Conservation (phyloP, 2,329 filamentous ascomycete genomes). For the Onygena corvina region DNA sequence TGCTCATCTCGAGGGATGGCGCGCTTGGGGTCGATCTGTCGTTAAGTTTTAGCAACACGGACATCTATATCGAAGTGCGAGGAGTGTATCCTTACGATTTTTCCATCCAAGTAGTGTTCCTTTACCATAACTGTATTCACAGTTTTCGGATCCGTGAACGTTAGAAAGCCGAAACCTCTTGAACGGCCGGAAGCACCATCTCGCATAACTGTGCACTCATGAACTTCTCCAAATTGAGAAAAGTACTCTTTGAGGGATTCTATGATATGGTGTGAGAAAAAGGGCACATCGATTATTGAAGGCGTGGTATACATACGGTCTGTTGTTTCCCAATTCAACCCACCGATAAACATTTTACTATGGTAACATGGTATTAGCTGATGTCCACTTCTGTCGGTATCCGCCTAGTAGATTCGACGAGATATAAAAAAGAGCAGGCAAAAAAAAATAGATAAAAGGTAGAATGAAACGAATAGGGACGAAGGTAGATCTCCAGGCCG, state of each 20-base stretch:
- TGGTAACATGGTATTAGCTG: constrained; percentile 25
- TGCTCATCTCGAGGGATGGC: constrained; percentile 96
- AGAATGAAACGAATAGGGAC: not conserved
- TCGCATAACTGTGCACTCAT: constrained; percentile 98
- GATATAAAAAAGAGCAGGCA: not conserved
- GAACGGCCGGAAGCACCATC: constrained; percentile 89
- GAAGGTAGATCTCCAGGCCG: not conserved
- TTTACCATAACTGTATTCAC: constrained; percentile 99
- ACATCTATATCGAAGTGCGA: not conserved
- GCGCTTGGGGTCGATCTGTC: constrained; percentile 89
- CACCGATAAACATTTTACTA: constrained; percentile 99
- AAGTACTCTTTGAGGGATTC: constrained; percentile 97
- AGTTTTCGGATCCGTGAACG: constrained; percentile 93
- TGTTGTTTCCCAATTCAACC: constrained; percentile 97
- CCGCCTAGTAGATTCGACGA: not conserved
- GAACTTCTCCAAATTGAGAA: constrained; percentile 90
- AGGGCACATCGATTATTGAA: constrained; percentile 6
- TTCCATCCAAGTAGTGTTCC: constrained; percentile 93
- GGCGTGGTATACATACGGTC: constrained; percentile 57
- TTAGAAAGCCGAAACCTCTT: constrained; percentile 91
- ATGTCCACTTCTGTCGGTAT: not conserved
- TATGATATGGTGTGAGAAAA: constrained; percentile 28
- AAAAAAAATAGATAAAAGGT: not conserved
- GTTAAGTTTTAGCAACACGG: constrained; percentile 7
- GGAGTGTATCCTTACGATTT: constrained; percentile 58